Base-by-base conservation (phyloP, 306 rosid species). In the Canavalia gladiata region DNA sequence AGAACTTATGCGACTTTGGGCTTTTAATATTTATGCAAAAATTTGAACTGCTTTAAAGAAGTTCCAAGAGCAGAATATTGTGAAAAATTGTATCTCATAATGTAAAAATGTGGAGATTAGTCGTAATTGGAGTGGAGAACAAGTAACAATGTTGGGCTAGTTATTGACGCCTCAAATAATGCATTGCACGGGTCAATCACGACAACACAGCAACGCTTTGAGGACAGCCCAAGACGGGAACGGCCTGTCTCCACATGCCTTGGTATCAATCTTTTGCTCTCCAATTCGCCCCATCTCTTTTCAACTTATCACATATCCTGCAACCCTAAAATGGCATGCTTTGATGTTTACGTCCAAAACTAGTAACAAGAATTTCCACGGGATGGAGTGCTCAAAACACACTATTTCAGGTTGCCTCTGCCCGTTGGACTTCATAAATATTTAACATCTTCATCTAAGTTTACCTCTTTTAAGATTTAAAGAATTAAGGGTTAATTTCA, bases 211-310 rank as follows among this genome's bases (percentile, higher is more conserved):
- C 7, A 3, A 45, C 7, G 1, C 1, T 52, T 59, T 59, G 66
- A 33, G 66, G 42, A 59, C 7, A 7, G 64, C 39, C 64, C 66
- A 30, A 59, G 66, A 59, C 6, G 8, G 68, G 28, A 60, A 60
- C 18, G 41, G 13, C 34, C 67, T 43, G 64, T 57, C 64, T 57
- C 64, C 13, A 29, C 64, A 3, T 57, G 64, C 64, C 29, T 7
- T 4, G 4, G 5, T 31, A 7, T 46, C 52, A 7, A 73, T 37
- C 52, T 18, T 6, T 58, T 43, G 7, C 49, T 78, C 58, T 9
- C 58, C 76, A 10, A 67, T 65, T 78, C 75, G 68, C 68, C 75
- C 4, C 68, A n/a, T 77, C 81, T 57, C 72, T 31, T 9, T 30
- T 4, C 25, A 0, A 58, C 65, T 39, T 29, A 30, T 33, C 39